phyloP scores from a whole-genome alignment of 2,329 filamentous ascomycete species.

The Pleomassaria siparia region DNA sequence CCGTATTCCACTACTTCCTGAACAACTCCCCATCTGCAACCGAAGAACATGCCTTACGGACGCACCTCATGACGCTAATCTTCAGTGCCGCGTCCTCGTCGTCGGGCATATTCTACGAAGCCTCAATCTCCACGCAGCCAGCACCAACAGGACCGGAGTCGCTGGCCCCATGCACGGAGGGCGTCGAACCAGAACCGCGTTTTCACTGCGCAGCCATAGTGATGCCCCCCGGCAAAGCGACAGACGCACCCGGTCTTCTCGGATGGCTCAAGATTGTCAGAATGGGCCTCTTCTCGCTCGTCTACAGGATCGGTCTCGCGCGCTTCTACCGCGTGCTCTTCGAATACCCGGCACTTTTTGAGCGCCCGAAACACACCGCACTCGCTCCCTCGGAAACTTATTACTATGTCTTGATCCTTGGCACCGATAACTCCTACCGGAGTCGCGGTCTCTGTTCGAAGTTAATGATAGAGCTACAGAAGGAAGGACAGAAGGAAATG shows the following conservation, averaged over 20 bases:
- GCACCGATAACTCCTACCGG: conserved; percentile 6
- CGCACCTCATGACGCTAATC: conserved; percentile 1
- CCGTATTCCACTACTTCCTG: conserved; percentile 5
- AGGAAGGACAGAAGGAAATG: conserved; percentile 4
- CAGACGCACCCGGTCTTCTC: background rate
- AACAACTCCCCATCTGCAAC: background rate
- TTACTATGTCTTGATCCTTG: conserved; percentile 7
- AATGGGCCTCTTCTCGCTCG: background rate
- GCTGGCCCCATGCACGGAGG: too few relatives aligned
- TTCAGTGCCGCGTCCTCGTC: conserved; percentile 1
- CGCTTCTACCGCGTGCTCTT: background rate
- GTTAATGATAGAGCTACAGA: conserved; percentile 4
- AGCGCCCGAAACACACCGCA: background rate
- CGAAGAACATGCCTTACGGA: conserved; percentile 1
- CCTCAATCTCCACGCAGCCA: background rate
- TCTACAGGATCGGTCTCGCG: background rate
- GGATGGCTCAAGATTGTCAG: background rate
- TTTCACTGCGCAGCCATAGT: conserved; percentile 5
- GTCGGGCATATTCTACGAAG: background rate
- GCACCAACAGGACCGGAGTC: background rate
- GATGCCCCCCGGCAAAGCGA: conserved; percentile 4
- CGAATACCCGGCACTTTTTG: background rate
- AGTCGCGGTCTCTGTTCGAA: conserved; percentile 6
- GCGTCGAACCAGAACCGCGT: background rate
- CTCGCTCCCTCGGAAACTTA: conserved; percentile 4